A percentile compares a stretch with the other conserved stretches of the same genome.
Evolutionary conservation across 331 rosid species (phyloP).

Genomic region (Quercus lobata): DNA sequence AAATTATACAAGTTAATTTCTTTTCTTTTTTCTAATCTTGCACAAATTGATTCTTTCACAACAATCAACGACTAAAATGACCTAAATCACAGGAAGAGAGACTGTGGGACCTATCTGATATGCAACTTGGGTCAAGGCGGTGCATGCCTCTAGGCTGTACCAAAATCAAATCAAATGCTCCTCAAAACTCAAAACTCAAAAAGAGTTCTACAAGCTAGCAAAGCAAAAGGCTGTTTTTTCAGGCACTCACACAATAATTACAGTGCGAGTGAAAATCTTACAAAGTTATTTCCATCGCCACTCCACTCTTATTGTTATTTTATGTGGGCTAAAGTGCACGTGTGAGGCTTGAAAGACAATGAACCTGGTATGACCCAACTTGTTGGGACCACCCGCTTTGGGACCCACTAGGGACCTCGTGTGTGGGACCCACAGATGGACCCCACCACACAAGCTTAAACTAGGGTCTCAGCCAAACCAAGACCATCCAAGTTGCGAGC

Average conservation of each 20-base stretch:
- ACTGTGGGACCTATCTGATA: not conserved
- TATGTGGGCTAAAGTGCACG: slow-evolving; percentile 19
- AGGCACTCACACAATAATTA: not conserved
- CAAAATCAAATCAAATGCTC: not conserved
- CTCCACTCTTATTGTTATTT: not conserved
- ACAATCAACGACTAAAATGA: not conserved
- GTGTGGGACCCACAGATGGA: not conserved
- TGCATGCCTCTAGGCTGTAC: not conserved
- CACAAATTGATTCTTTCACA: no score
- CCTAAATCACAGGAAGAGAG: not conserved
- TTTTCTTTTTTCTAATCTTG: no score
- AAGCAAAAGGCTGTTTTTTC: not conserved
- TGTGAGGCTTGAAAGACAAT: not conserved
- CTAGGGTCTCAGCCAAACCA: no score
- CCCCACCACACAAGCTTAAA: not conserved
- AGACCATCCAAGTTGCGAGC: slow-evolving; percentile 31
- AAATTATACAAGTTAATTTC: no score
- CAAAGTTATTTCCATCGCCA: not conserved
- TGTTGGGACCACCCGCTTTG: not conserved
- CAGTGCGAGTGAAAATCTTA: not conserved
- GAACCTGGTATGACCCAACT: not conserved
- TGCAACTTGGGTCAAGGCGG: not conserved
- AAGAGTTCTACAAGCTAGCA: not conserved
- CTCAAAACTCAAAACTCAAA: no score
- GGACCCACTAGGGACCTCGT: slow-evolving; percentile 1